Evolutionary conservation across 768 basidiomycete genomes (phyloP), one percentile per base, ranked within the genome.

Genomic region (Boletus subparvulus): DNA sequence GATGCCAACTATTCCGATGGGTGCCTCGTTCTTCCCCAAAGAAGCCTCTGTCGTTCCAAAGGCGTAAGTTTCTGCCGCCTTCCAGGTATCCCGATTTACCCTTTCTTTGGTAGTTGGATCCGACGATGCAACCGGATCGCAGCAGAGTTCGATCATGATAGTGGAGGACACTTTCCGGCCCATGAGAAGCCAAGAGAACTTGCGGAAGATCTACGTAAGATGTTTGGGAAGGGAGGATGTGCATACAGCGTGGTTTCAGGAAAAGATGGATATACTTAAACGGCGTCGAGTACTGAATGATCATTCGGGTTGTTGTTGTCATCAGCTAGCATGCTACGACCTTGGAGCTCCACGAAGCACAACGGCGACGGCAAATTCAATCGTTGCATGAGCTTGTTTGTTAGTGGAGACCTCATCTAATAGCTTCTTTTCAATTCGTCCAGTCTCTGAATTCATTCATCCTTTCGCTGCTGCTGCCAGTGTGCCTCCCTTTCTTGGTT

Each of bases 121-220:
- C 61, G 70, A 32, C 60, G 66, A 50, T 10, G 69, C 47, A 58
- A 77, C 60, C 71, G 70, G 60, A 44, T 80, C 26, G 79, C 85
- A 8, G 83, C 81, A 53, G 75, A 80, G 55, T 70, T 75, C 4
- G 69, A 75, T 19, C 84, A 86, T 47, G 69, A 70, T 3, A 65
- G 65, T 6, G 84, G 85, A 14, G 84, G 85, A 0, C 85, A 86
- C 66, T 86, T 87, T 59, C 79, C 85, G 9, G 79, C 84, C 0
- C 62, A 77, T 55, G 84, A 87, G 58, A 70, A 66, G 44, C 83
- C 85, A 0, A 70, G 77, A 11, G 68, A 69, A 7, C 72, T 87
- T 9, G 83, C 74, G 0, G 71, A 60, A 2, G 85, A 85, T 61
- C 52, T 87, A 33, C 71, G 79, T 37, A 78, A 74, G 61, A 85